phyloP scores from a whole-genome alignment of 345 rosid species.

The Linum trigynum region DNA sequence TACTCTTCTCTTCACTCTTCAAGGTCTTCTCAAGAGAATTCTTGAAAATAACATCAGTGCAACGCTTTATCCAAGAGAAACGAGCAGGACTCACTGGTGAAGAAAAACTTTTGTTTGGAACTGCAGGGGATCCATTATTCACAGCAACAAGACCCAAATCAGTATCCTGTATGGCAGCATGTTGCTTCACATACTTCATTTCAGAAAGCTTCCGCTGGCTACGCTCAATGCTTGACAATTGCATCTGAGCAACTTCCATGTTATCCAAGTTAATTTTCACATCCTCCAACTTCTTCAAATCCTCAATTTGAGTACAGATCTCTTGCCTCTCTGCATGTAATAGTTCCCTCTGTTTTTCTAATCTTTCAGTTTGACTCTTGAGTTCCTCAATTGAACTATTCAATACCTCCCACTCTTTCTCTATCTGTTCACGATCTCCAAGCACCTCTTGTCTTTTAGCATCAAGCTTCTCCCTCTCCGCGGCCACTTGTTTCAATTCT shows the following conservation, averaged over 20 bases:
- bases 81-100: slow-evolving; percentile 41
- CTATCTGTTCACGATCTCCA: slow-evolving; percentile 70
- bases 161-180: slow-evolving; percentile 27
- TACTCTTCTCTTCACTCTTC: slow-evolving; percentile 23
- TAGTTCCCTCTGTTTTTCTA: slow-evolving; percentile 71
- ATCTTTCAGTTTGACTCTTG: slow-evolving; percentile 59
- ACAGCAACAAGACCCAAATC: slow-evolving; percentile 26
- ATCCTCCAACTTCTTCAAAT: slow-evolving; percentile 66
- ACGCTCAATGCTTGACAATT: slow-evolving; percentile 47
- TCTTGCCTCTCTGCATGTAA: slow-evolving; percentile 69
- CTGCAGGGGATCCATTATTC: slow-evolving; percentile 34
- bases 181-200: slow-evolving; percentile 31
- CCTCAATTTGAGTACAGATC: slow-evolving; percentile 54
- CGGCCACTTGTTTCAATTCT: slow-evolving; percentile 62
- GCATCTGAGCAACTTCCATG: slow-evolving; percentile 62
- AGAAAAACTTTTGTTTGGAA: slow-evolving; percentile 23
- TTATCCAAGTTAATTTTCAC: slow-evolving; percentile 58
- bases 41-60: slow-evolving; percentile 57
- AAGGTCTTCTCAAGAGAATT: slow-evolving; percentile 38
- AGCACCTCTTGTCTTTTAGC: slow-evolving; percentile 66
- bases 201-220: slow-evolving; percentile 50
- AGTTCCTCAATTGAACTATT: slow-evolving; percentile 72
- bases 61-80: slow-evolving; percentile 71
- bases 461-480: slow-evolving; percentile 73
- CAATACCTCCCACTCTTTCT: slow-evolving; percentile 70